These are phyloP conservation scores for Cyclotella baltica DNA, from an alignment of 108 stramenopile genomes.

Conservation along the genomic window DNA sequence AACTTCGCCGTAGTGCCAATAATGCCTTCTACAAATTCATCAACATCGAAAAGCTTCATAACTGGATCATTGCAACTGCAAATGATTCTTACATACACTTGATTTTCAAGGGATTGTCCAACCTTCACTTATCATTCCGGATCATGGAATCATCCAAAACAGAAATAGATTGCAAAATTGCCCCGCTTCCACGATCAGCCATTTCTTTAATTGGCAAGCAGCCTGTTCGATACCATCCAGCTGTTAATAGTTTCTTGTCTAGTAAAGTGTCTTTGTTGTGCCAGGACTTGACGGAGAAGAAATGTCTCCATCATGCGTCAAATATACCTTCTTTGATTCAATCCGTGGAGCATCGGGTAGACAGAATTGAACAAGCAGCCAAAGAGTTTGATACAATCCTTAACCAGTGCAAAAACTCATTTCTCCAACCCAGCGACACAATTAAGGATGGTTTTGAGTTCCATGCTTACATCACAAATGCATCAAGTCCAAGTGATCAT, in stretches of 20 bases:
- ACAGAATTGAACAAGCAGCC: conserved; percentile 42
- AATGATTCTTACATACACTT: conserved; percentile 38
- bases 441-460: conserved; percentile 41
- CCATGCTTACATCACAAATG: conserved; percentile 54
- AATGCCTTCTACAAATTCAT: conserved; percentile 52
- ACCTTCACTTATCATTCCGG: conserved; percentile 44
- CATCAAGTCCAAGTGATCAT: conserved; percentile 22
- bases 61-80: conserved; percentile 51
- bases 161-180: conserved; percentile 19
- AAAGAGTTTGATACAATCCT: conserved; percentile 39
- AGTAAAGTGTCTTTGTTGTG: conserved; percentile 41
- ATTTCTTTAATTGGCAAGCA: conserved; percentile 24
- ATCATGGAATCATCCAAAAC: conserved; percentile 25
- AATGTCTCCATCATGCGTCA: conserved; percentile 10
- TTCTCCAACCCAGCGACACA: conserved; percentile 45
- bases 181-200: conserved; percentile 28
- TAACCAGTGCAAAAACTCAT: conserved; percentile 36
- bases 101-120: conserved; percentile 41
- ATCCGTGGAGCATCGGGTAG: conserved; percentile 36
- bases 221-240: conserved; percentile 40
- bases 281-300: conserved; percentile 31
- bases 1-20: conserved; percentile 38
- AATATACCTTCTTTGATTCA: conserved; percentile 39
- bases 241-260: conserved; percentile 37
- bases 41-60: conserved; percentile 58